A percentile compares a stretch with the other conserved stretches of the same genome.
Evolutionary conservation across 306 rosid species (phyloP).

Genomic region (Canavalia ensiformis): DNA sequence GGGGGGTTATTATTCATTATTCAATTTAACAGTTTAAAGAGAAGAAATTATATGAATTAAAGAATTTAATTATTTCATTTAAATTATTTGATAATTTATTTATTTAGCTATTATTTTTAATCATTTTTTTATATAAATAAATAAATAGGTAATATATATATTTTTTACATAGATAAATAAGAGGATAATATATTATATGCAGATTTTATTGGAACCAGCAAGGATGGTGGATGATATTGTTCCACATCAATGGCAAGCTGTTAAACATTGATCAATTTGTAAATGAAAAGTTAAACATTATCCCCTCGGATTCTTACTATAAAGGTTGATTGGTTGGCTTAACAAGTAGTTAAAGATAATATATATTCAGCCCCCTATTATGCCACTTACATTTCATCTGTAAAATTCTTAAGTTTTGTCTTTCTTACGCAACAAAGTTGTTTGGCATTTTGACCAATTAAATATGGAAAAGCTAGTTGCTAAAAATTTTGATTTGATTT

Average conservation of each 20-base stretch:
- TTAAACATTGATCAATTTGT: conserved; percentile 30
- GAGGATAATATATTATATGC: not conserved
- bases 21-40: no score
- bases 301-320: conserved; percentile 63
- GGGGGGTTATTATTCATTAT: not conserved
- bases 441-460: conserved; percentile 31
- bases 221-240: conserved; percentile 40
- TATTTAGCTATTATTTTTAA: no score
- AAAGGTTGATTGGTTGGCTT: conserved; percentile 52
- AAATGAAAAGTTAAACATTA: conserved; percentile 53
- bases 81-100: not conserved
- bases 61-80: not conserved
- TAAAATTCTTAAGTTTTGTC: conserved; percentile 36
- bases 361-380: not conserved
- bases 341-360: conserved; percentile 37
- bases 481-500: conserved; percentile 51
- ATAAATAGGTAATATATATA: no score
- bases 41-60: no score
- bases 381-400: not conserved
- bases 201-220: conserved; percentile 29
- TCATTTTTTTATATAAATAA: no score
- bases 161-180: no score
- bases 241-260: conserved; percentile 51
- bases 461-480: conserved; percentile 15
- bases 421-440: conserved; percentile 51